Percentiles rank a stretch among this genome's conserved stretches.
These are phyloP conservation scores for Canavalia gladiata DNA, from an alignment of 306 rosid genomes.

Conservation along the genomic window DNA sequence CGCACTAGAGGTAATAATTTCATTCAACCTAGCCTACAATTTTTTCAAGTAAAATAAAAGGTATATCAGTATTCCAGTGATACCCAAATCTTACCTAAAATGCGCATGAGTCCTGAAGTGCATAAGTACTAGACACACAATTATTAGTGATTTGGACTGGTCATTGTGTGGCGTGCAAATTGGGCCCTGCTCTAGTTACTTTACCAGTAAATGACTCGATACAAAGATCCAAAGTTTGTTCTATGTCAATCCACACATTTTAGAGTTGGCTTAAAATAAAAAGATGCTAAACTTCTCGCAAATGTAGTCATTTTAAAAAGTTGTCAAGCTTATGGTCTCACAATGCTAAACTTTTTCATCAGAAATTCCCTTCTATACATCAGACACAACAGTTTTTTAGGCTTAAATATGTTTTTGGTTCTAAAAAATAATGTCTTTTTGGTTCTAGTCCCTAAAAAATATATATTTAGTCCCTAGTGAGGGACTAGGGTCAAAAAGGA, in stretches of 20 bases:
- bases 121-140: background rate
- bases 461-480: no score
- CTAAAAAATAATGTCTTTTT: no score
- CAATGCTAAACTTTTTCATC: slow-evolving; percentile 4
- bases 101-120: slow-evolving; percentile 3
- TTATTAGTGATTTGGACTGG: slow-evolving; percentile 23
- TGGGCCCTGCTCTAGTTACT: slow-evolving; percentile 38
- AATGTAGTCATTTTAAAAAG: slow-evolving; percentile 17
- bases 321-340: background rate
- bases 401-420: no score
- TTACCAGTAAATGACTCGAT: slow-evolving; percentile 25
- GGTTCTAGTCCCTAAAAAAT: no score
- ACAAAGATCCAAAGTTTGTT: slow-evolving; percentile 34
- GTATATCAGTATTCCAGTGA: slow-evolving; percentile 10
- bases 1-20: slow-evolving; percentile 67
- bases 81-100: slow-evolving; percentile 40
- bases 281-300: background rate
- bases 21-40: slow-evolving; percentile 82
- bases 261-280: background rate
- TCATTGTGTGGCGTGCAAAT: slow-evolving; percentile 26
- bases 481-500: no score
- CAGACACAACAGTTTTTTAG: background rate
- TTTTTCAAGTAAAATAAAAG: slow-evolving; percentile 30
- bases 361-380: slow-evolving; percentile 4
- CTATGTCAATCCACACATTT: background rate